Evolutionary conservation across 352 stramenopile species (phyloP).

Genomic region (Phytophthora sojae): DNA sequence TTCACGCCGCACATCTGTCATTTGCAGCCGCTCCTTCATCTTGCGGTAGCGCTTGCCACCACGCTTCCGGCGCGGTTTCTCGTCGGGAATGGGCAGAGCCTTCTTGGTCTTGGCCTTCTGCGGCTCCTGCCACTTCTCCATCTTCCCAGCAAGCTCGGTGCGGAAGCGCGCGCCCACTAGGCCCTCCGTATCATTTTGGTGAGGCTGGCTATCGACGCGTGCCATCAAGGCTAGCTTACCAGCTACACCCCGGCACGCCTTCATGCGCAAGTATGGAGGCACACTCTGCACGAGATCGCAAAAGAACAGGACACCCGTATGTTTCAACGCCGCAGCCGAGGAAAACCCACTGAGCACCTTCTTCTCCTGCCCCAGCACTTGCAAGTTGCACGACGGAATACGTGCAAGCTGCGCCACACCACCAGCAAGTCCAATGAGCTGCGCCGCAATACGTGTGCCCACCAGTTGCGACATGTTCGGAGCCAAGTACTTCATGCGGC

Average conservation of each 20-base stretch:
- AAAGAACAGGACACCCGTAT: slow-evolving; percentile 95
- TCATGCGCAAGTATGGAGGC: slow-evolving; percentile 94
- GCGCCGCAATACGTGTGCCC: slow-evolving; percentile 94
- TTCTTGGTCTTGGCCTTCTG: slow-evolving; percentile 98
- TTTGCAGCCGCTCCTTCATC: slow-evolving; percentile 97
- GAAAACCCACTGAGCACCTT: slow-evolving; percentile 92
- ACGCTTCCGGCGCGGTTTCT: slow-evolving; percentile 95
- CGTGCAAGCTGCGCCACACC: slow-evolving; percentile 93
- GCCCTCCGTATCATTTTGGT: slow-evolving; percentile 70
- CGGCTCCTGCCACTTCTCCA: slow-evolving; percentile 98
- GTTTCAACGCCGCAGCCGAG: slow-evolving; percentile 81
- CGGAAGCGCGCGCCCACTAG: slow-evolving; percentile 87
- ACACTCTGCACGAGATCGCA: slow-evolving; percentile 93
- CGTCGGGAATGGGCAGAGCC: slow-evolving; percentile 95
- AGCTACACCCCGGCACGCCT: slow-evolving; percentile 94
- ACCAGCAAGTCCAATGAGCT: slow-evolving; percentile 95
- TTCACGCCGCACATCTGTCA: slow-evolving; percentile 98
- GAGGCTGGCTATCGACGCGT: slow-evolving; percentile 92
- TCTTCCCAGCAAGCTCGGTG: slow-evolving; percentile 93
- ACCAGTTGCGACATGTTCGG: slow-evolving; percentile 95
- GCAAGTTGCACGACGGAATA: slow-evolving; percentile 98
- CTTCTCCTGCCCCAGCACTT: slow-evolving; percentile 96
- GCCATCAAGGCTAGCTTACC: slow-evolving; percentile 92
- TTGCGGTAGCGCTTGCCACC: slow-evolving; percentile 95
- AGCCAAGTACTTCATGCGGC: slow-evolving; percentile 92